Conservation (phyloP, 805 yeast species). For the Cephaloascus albidus region DNA sequence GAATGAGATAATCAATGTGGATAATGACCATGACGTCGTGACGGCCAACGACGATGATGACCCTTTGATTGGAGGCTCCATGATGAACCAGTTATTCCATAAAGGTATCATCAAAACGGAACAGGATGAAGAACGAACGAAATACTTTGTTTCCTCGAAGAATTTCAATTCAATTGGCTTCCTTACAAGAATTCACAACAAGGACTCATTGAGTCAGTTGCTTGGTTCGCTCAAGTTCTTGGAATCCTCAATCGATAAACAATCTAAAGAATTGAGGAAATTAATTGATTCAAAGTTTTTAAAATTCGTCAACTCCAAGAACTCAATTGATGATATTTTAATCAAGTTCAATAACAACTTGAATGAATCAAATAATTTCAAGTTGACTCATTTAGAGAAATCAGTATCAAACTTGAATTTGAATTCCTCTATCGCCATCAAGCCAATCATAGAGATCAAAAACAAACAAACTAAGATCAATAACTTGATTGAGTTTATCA, state of each 20-base stretch:
- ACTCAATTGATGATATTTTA: conserved; percentile 52
- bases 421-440: conserved; percentile 40
- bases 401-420: conserved; percentile 16
- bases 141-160: conserved; percentile 30
- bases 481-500: conserved; percentile 40
- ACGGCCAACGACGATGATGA: not conserved
- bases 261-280: conserved; percentile 37
- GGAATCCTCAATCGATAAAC: conserved; percentile 37
- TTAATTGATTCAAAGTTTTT: conserved; percentile 53
- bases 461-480: conserved; percentile 38
- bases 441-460: conserved; percentile 49
- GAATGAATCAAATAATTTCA: not conserved
- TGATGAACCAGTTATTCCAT: not conserved
- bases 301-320: conserved; percentile 56
- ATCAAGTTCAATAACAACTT: conserved; percentile 30
- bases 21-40: not conserved
- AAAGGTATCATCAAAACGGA: not conserved
- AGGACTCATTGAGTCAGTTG: conserved; percentile 44
- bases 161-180: conserved; percentile 49
- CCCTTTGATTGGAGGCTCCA: not conserved
- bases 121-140: conserved; percentile 4
- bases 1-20: not conserved
- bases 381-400: conserved; percentile 1
- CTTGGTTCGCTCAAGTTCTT: conserved; percentile 35
- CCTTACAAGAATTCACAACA: conserved; percentile 44